A percentile compares a stretch with the other conserved stretches of the same genome.
Evolutionary conservation across 2,329 filamentous ascomycete genomes (phyloP).

Genomic region (Biscogniauxia sp.): DNA sequence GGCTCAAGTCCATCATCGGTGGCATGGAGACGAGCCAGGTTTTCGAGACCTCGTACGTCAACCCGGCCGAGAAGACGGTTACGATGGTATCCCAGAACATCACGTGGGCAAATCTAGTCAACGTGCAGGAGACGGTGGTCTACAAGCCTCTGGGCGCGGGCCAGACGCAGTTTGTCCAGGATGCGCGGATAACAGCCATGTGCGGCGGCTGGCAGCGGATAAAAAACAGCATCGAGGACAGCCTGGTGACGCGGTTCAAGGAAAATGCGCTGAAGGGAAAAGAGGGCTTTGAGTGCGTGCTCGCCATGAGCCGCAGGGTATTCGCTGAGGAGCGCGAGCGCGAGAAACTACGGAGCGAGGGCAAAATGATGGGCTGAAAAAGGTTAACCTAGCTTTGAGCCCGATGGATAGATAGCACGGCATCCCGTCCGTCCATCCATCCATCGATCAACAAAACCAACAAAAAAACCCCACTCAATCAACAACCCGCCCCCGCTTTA

Average conservation of each 20-base stretch:
- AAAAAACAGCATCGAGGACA: constrained; percentile 93
- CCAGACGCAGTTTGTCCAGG: constrained; percentile 81
- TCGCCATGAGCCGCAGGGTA: constrained; percentile 87
- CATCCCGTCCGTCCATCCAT: background rate
- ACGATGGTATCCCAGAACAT: constrained; percentile 97
- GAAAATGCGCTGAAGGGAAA: constrained; percentile 89
- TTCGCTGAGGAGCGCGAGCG: constrained; percentile 85
- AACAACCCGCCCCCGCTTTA: constrained; percentile 4
- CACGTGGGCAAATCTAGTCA: constrained; percentile 87
- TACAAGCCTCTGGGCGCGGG: constrained; percentile 64
- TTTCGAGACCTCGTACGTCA: constrained; percentile 94
- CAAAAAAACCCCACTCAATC: background rate
- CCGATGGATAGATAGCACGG: background rate
- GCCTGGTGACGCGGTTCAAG: constrained; percentile 80
- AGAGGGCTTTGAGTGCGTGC: constrained; percentile 91
- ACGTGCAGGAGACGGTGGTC: constrained; percentile 87
- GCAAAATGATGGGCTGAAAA: constrained; percentile 29
- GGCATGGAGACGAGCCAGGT: constrained; percentile 80
- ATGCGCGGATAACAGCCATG: constrained; percentile 87
- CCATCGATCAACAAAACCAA: background rate
- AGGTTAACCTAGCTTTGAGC: background rate
- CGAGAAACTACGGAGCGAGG: constrained; percentile 37
- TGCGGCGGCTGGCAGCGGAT: constrained; percentile 97
- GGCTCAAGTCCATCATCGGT: constrained; percentile 78
- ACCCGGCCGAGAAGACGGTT: constrained; percentile 77